These are phyloP conservation scores for Teunomyces cretensis DNA, from an alignment of 805 yeast genomes.

Conservation along the genomic window DNA sequence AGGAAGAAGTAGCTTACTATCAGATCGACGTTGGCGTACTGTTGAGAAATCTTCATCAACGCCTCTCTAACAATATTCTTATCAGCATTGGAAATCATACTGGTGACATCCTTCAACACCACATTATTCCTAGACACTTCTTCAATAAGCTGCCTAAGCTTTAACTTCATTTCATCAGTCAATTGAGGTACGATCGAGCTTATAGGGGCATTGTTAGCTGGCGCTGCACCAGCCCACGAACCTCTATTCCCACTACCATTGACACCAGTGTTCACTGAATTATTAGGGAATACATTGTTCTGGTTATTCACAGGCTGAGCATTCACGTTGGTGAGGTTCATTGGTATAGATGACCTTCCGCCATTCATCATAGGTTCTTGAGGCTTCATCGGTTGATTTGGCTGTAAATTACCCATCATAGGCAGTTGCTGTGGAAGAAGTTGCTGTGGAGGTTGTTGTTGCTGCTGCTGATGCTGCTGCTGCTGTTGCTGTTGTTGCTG, in stretches of 20 bases:
- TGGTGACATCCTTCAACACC: conserved; percentile 64
- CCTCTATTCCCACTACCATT: background rate
- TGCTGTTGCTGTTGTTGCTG: conserved; percentile 4
- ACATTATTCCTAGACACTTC: conserved; percentile 71
- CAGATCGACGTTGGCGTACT: conserved; percentile 69
- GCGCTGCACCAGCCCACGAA: background rate
- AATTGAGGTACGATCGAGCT: conserved; percentile 31
- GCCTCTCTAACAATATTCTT: conserved; percentile 59
- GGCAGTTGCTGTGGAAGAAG: conserved; percentile 16
- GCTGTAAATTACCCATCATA: conserved; percentile 14
- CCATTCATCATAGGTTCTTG: conserved; percentile 9
- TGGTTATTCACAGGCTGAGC: conserved; percentile 1
- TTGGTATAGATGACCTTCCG: background rate
- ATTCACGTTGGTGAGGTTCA: conserved; percentile 15
- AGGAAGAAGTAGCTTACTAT: conserved; percentile 76
- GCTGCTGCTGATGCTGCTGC: conserved; percentile 4
- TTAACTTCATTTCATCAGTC: conserved; percentile 62
- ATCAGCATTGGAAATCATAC: conserved; percentile 59
- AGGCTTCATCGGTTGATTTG: conserved; percentile 13
- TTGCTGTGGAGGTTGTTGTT: conserved; percentile 3
- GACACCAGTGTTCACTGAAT: conserved; percentile 2
- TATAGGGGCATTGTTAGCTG: conserved; percentile 4
- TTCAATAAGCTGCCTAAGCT: conserved; percentile 60
- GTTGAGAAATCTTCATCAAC: conserved; percentile 53
- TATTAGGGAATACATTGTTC: background rate